Percentiles rank a stretch among this genome's conserved stretches.
These are phyloP conservation scores for Climacium dendroides DNA, from an alignment of 225 moss, liverwort and hornwort species.

Conservation along the genomic window DNA sequence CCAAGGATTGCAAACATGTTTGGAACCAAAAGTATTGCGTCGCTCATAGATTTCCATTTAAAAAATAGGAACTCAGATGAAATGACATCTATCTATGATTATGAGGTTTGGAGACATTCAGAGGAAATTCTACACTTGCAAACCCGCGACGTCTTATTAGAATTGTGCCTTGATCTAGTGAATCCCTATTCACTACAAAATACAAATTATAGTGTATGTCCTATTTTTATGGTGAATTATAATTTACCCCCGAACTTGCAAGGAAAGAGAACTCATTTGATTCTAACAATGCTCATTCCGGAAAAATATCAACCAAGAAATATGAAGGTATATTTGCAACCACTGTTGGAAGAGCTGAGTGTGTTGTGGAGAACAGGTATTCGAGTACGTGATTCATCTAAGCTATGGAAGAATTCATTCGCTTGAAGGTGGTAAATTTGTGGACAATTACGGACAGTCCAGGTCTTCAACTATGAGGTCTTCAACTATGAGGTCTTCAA, in stretches of 20 bases:
- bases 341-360: rapidly evolving
- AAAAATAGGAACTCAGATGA: rapidly evolving
- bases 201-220: background rate
- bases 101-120: background rate
- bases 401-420: rapidly evolving
- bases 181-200: background rate
- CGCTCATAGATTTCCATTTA: rapidly evolving
- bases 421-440: background rate
- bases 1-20: background rate
- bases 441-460: background rate
- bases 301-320: background rate
- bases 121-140: background rate
- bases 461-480: too few relatives aligned
- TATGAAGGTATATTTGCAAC: background rate
- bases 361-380: background rate
- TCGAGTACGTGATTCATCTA: rapidly evolving
- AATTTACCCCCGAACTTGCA: background rate
- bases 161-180: rapidly evolving
- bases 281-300: background rate
- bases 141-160: too few relatives aligned
- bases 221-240: background rate
- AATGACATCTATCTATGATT: background rate
- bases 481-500: too few relatives aligned
- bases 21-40: background rate
- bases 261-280: background rate